These are phyloP conservation scores for Phanerochaete carnosa DNA, from an alignment of 768 basidiomycete genomes.

Conservation along the genomic window DNA sequence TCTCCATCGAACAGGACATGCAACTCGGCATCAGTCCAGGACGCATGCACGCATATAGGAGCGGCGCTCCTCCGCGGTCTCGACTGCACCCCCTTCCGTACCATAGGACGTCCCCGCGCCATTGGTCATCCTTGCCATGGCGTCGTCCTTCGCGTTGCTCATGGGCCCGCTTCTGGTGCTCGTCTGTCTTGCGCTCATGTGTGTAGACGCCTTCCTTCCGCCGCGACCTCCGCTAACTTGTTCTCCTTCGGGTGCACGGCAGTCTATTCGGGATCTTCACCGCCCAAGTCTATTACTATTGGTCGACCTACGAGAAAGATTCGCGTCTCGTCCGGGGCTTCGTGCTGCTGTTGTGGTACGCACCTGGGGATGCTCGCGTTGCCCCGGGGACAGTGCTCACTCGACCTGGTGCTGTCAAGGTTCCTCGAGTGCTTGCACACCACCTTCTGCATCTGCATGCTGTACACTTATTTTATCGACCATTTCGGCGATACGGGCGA, in stretches of 20 bases:
- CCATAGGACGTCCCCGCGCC: background rate
- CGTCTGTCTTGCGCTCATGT: background rate
- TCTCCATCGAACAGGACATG: no score
- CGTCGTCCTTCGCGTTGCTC: background rate
- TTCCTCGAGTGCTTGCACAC: background rate
- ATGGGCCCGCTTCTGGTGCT: background rate
- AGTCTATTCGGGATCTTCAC: constrained; percentile 1
- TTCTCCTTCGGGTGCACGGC: background rate
- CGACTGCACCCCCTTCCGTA: background rate
- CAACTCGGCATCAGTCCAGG: no score
- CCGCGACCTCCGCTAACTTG: background rate
- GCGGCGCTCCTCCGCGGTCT: background rate
- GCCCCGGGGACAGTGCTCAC: no score
- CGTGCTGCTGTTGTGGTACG: background rate
- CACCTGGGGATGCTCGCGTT: no score
- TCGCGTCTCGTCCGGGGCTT: background rate
- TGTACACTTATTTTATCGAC: background rate
- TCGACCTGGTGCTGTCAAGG: background rate
- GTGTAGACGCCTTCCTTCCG: background rate
- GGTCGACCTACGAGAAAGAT: background rate
- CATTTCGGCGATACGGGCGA: background rate
- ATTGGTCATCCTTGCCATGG: background rate
- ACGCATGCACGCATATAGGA: background rate
- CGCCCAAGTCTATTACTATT: constrained; percentile 2
- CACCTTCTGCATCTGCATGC: background rate